Evolutionary conservation across 495 filamentous ascomycete genomes (phyloP).

Genomic region (Lentithecium fluviatile): DNA sequence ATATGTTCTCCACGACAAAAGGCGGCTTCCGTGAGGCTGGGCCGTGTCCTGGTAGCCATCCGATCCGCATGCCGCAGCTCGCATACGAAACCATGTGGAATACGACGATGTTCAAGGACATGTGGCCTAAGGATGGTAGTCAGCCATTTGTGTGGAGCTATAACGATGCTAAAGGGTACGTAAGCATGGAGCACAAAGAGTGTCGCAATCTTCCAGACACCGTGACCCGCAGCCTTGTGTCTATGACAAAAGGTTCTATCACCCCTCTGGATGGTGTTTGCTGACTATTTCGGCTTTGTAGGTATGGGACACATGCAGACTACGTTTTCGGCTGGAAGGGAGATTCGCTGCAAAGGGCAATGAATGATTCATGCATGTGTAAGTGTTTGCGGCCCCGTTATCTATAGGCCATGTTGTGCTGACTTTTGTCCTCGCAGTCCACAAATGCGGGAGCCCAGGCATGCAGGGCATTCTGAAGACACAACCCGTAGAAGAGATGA

Average conservation of each 20-base stretch:
- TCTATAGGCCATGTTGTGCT: too few species aligned
- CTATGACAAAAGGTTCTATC: too few species aligned
- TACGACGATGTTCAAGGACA: slow-evolving; percentile 28
- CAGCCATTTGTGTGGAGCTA: slow-evolving; percentile 32
- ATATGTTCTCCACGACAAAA: slow-evolving; percentile 22
- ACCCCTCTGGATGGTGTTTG: too few species aligned
- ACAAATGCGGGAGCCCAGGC: slow-evolving; percentile 22
- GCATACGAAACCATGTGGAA: slow-evolving; percentile 35
- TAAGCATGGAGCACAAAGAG: too few species aligned
- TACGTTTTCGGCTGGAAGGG: slow-evolving; percentile 35
- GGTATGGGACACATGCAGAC: slow-evolving; percentile 33
- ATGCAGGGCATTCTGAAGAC: slow-evolving; percentile 21
- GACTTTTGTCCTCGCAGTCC: background rate
- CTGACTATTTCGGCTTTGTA: too few species aligned
- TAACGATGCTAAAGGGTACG: slow-evolving; percentile 17
- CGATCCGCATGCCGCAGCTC: slow-evolving; percentile 29
- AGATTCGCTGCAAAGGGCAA: slow-evolving; percentile 22
- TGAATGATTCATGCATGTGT: slow-evolving; percentile 31
- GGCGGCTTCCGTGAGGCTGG: slow-evolving; percentile 28
- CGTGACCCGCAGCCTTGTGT: too few species aligned
- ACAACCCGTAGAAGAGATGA: slow-evolving; percentile 28
- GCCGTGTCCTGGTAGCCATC: slow-evolving; percentile 25
- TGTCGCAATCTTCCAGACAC: too few species aligned
- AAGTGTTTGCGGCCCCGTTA: too few species aligned
- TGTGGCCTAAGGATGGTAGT: slow-evolving; percentile 29